These are phyloP conservation scores for Aureobasidium leucospermi DNA, from an alignment of 2,329 filamentous ascomycete species.

Conservation along the genomic window DNA sequence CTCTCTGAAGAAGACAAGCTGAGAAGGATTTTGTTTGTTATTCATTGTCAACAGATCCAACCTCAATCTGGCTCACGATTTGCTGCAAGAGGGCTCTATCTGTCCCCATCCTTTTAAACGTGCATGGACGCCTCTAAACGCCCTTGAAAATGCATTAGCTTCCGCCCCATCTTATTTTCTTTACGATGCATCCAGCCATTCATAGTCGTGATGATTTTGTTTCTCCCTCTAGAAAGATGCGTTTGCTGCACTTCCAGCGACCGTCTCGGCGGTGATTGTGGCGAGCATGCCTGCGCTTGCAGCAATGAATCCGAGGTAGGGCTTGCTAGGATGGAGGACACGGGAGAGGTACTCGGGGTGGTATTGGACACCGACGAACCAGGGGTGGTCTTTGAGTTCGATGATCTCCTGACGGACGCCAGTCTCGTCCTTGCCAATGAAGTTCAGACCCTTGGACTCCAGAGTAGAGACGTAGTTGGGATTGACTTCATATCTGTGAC, in stretches of 20 bases:
- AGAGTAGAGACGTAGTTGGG: constrained; percentile 65
- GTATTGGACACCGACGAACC: constrained; percentile 79
- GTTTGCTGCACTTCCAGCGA: constrained; percentile 13
- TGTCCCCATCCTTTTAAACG: background rate
- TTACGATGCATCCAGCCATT: constrained; percentile 6
- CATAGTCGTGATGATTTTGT: background rate
- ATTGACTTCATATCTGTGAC: constrained; percentile 88
- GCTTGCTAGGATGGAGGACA: constrained; percentile 65
- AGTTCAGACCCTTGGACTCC: constrained; percentile 61
- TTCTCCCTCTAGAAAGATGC: constrained; percentile 13
- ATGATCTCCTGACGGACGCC: constrained; percentile 77
- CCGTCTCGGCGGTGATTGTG: constrained; percentile 29
- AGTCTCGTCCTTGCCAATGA: constrained; percentile 72
- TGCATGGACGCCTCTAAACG: background rate
- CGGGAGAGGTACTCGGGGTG: constrained; percentile 80
- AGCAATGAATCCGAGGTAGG: constrained; percentile 79
- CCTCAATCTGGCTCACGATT: background rate
- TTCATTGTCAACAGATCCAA: background rate
- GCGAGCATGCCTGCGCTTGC: constrained; percentile 63
- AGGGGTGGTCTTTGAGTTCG: constrained; percentile 76
- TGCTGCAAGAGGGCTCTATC: background rate
- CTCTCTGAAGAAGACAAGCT: too few species aligned
- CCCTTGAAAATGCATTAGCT: constrained; percentile 2
- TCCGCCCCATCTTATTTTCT: background rate
- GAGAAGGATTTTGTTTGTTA: background rate